phyloP scores from a whole-genome alignment of 495 filamentous ascomycete species.

The Trichoderma erinaceum region DNA sequence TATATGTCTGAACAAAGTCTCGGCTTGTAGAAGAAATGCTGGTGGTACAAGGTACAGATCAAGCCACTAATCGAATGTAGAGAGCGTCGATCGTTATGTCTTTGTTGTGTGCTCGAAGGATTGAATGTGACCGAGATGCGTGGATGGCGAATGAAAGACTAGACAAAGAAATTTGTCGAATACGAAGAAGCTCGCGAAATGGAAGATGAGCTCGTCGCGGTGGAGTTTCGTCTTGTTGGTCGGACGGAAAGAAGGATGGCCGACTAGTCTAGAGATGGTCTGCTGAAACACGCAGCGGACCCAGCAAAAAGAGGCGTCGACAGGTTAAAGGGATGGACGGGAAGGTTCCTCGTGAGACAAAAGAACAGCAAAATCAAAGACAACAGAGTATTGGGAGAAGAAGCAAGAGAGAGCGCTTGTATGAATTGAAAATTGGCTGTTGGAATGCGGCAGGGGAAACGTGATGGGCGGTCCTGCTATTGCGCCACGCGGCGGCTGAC shows the following conservation, averaged over 20 bases:
- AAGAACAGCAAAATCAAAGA: neutral
- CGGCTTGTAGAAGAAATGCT: neutral
- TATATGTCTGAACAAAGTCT: neutral
- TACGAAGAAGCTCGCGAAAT: neutral
- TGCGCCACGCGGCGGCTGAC: constrained; percentile 12
- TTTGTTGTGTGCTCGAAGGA: neutral
- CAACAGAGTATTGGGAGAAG: neutral
- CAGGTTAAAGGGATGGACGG: neutral
- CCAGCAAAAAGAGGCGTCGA: constrained; percentile 1
- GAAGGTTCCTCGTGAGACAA: neutral
- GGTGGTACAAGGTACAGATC: neutral
- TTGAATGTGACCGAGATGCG: neutral
- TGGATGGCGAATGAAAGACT: neutral
- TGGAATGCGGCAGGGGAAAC: neutral
- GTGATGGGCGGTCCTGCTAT: neutral
- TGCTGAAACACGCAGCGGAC: constrained; percentile 3
- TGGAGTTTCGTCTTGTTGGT: neutral
- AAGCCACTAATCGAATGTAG: neutral
- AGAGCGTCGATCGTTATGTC: neutral
- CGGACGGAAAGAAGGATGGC: constrained; percentile 1
- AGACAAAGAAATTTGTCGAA: neutral
- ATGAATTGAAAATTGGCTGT: neutral
- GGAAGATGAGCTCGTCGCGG: neutral
- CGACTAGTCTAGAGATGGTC: constrained; percentile 5
- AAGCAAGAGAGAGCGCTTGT: neutral